Base-by-base conservation (phyloP, 192 early-diverging fungal species). In the Backusella mclennaniae region DNA sequence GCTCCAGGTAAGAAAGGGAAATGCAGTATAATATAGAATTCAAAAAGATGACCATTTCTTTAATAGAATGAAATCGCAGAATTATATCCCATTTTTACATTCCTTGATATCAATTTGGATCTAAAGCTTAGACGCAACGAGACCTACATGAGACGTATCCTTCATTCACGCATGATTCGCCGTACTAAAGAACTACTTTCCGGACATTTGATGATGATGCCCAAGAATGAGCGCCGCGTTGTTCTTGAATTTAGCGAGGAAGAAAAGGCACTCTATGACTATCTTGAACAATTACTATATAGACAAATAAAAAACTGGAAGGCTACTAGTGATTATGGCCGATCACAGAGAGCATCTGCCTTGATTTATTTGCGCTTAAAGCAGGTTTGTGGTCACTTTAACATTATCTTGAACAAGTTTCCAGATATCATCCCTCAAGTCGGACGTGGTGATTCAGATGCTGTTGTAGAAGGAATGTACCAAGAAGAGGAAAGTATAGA, bases 181-280 rank as follows among this genome's bases (percentile, higher is more conserved):
- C 46, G 77, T 19, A 73, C 59, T 6, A 78, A 78, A 44, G 19
- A 35, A 29, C 17, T 5, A 19, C 44, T 78, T 21, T 19, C 73
- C 21, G 6, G 0, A 0, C 44, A 59, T 15, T 68, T 78, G 42
- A 63, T 72, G 6, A 78, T 78, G 19, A 7, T 69, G 38, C 77
- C 77, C 2, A 35, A 66, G 9, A 33, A 49, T 19, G 72, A 73
- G 35, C 41, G 8, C 6, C 77, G 77, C 1, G n/a, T 78, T 39
- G 49, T 35, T 26, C 42, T 78, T 38, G 66, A 73, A 38, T 78
- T 78, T 35, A 44, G 66, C 4, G 19, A 41, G 7, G 41, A 71
- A 4, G 77, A 78, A 78, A 42, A 71, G 14, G 77, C 77, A 33
- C 39, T 78, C 8, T 78, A 78, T 42, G 77, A 78, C 38, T 78